Base-by-base conservation (phyloP, 805 yeast species). In the Yamadazyma laniorum region DNA sequence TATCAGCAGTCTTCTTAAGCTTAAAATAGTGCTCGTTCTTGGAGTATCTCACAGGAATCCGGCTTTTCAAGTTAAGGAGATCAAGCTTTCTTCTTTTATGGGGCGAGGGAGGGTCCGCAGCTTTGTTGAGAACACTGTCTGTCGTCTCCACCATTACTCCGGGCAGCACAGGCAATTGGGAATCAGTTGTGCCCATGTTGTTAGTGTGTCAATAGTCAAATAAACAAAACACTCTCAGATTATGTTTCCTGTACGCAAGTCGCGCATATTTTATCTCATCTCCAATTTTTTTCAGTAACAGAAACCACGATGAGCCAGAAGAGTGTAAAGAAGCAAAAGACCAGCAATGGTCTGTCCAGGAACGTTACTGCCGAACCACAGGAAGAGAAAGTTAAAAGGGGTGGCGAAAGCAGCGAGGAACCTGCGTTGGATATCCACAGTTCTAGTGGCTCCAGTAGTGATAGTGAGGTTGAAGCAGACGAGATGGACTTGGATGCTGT, bases 11-110 rank as follows among this genome's bases (percentile, higher is more conserved):
- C 31, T 37, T 19, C 22, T 29, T 40, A 15, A 46, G 37, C 17
- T 33, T 33, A 9, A 34, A 23, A 25, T 42, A 43, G 16, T 49
- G 48, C 8, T 49, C 52, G 8, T 40, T 32, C 31, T 50, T 51
- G 18, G 39, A 41, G 15, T 43, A 30, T 13, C 47, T 31, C n/a
- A 40, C 42, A 2, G 50, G 50, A 6, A 46, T 37, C 12, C 42
- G 21, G 19, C 46, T 43, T 27, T 40, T 37, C 12, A 16, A 14
- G 29, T 7, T 6, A n/a, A 19, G 9, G 13, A 15, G 21, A 14
- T 27, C 35, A 15, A 39, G 15, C 21, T 34, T 39, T 9, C 42
- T 18, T 15, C 35, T 15, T 19, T 39, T 39, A 22, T 39, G 25
- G 3, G 42, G 42, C 3, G 35, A 34, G 11, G 42, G 38, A 11